These are phyloP conservation scores for Botryosphaeria dothidea DNA, from an alignment of 2,329 filamentous ascomycete genomes.

Conservation along the genomic window DNA sequence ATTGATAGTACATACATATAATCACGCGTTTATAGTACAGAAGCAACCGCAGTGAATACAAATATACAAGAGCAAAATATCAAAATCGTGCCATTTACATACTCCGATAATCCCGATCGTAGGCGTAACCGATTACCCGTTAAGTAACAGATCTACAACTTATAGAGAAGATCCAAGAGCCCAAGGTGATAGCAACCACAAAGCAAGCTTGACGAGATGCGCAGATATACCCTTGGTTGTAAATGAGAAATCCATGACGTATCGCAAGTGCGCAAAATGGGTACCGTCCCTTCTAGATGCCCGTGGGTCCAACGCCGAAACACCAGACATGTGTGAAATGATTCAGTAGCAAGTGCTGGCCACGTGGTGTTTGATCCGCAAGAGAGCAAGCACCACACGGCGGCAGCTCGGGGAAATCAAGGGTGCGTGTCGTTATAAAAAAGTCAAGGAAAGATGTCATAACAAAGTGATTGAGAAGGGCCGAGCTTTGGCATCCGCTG, in stretches of 20 bases:
- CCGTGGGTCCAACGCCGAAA: not conserved
- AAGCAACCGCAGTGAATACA: not conserved
- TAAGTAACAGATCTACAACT: not conserved
- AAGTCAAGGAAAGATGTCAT: constrained; percentile 1
- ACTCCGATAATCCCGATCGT: not conserved
- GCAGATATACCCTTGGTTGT: not conserved
- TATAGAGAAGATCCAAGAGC: not conserved
- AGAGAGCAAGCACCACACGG: not conserved
- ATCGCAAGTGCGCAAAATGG: not conserved
- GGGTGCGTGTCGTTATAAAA: constrained; percentile 8
- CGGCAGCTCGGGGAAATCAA: constrained; percentile 3
- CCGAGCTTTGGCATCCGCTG: constrained; percentile 9
- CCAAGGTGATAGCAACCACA: not conserved
- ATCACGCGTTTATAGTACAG: not conserved
- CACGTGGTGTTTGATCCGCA: not conserved
- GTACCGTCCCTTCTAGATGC: not conserved
- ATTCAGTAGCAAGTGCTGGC: not conserved
- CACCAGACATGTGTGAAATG: constrained; percentile 2
- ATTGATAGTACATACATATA: not conserved
- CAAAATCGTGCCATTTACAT: constrained; percentile 8
- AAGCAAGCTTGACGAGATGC: not conserved
- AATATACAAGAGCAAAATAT: not conserved
- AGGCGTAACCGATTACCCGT: not conserved
- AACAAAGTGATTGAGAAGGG: not conserved
- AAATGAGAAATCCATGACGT: not conserved